Evolutionary conservation across 768 basidiomycete species (phyloP).

Genomic region (Trametes punicea): DNA sequence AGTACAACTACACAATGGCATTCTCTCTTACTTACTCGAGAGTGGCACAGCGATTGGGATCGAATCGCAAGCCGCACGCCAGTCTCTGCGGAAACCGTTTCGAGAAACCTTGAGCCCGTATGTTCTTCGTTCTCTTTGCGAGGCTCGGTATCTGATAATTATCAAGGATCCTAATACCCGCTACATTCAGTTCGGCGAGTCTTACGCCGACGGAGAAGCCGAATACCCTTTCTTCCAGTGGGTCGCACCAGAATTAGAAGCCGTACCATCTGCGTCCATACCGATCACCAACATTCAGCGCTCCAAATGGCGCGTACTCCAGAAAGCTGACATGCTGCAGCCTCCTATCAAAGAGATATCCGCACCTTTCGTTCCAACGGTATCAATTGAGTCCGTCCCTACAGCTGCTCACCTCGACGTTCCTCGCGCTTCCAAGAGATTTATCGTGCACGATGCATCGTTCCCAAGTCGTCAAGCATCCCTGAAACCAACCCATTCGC

Average conservation of each 20-base stretch:
- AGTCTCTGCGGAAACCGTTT: not conserved
- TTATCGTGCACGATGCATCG: not conserved
- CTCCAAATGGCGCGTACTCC: not conserved
- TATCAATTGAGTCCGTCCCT: not conserved
- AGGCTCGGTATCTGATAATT: not conserved
- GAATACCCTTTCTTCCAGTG: conserved; percentile 1
- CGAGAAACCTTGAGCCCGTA: not conserved
- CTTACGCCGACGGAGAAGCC: not conserved
- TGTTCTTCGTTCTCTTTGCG: not conserved
- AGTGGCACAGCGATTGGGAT: not conserved
- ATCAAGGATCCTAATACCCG: not conserved
- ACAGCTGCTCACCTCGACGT: not conserved
- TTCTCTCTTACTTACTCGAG: not conserved
- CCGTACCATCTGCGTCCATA: not conserved
- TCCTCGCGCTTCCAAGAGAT: not conserved
- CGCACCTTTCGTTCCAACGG: not conserved
- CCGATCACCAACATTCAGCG: not conserved
- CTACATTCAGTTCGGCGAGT: not conserved
- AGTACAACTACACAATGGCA: not conserved
- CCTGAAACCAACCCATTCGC: not conserved
- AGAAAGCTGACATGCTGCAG: not conserved
- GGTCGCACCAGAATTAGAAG: not conserved
- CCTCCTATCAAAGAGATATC: not conserved
- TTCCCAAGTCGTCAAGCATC: not conserved
- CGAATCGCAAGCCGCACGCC: not conserved